Evolutionary conservation across 2,329 filamentous ascomycete genomes (phyloP).

Genomic region (Arthrobotrys conoides): DNA sequence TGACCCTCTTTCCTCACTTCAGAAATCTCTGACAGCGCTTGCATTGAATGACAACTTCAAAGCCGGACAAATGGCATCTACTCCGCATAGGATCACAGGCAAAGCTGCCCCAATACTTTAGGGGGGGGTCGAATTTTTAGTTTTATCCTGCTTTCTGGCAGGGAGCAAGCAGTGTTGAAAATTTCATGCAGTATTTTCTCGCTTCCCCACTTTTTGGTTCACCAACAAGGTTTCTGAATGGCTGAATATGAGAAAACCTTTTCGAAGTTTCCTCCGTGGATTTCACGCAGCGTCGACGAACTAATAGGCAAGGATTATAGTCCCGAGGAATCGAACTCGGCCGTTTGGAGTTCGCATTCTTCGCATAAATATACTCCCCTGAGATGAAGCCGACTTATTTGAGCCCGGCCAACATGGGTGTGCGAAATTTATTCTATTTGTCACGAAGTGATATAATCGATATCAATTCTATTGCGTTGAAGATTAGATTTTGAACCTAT

Average conservation of each 20-base stretch:
- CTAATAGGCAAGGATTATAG: conserved; percentile 14
- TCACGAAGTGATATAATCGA: conserved; percentile 26
- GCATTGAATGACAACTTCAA: conserved; percentile 14
- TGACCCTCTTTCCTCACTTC: background rate
- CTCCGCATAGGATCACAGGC: conserved; percentile 45
- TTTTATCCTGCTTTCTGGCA: conserved; percentile 47
- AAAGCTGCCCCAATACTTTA: conserved; percentile 22
- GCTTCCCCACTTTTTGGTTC: conserved; percentile 58
- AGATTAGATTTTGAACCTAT: conserved; percentile 30
- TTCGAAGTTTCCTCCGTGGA: conserved; percentile 32
- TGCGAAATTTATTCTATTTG: conserved; percentile 20
- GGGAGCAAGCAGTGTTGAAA: conserved; percentile 45
- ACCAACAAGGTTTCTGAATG: conserved; percentile 37
- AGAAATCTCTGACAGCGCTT: conserved; percentile 4
- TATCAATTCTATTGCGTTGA: conserved; percentile 28
- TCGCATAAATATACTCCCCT: conserved; percentile 52
- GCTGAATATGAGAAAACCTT: conserved; percentile 15
- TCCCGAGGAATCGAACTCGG: conserved; percentile 21
- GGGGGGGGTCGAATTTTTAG: conserved; percentile 34
- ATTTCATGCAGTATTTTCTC: conserved; percentile 59
- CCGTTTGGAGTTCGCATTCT: conserved; percentile 32
- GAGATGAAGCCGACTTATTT: conserved; percentile 16
- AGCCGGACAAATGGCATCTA: conserved; percentile 57
- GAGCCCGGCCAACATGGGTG: conserved; percentile 30
- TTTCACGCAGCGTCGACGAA: conserved; percentile 39